A percentile compares a stretch with the other conserved stretches of the same genome.
Evolutionary conservation across 2,329 filamentous ascomycete species (phyloP).

Genomic region (Paraconiothyrium brasiliense): DNA sequence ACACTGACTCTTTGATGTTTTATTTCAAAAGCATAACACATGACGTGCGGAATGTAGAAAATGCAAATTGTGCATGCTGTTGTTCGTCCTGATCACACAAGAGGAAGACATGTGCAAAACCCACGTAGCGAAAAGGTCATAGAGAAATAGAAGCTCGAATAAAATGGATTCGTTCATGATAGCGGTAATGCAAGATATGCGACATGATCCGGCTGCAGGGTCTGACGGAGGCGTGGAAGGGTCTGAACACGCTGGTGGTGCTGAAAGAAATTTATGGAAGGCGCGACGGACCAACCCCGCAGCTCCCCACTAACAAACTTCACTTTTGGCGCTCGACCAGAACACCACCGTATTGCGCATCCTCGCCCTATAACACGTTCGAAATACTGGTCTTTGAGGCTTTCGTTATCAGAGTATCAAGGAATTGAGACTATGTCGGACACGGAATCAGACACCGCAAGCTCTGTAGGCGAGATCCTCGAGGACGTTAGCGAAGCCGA

Average conservation of each 20-base stretch:
- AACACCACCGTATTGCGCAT: constrained; percentile 21
- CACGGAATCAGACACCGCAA: constrained; percentile 41
- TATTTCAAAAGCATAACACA: no score
- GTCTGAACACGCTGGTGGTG: neutral
- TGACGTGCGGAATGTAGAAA: no score
- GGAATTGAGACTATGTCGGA: constrained; percentile 34
- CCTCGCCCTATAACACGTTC: neutral
- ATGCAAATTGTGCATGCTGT: no score
- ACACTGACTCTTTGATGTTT: no score
- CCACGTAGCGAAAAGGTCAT: no score
- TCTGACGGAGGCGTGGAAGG: neutral
- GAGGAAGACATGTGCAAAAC: no score
- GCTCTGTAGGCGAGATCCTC: constrained; percentile 46
- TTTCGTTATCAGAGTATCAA: neutral
- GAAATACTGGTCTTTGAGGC: neutral
- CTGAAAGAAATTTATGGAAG: constrained; percentile 23
- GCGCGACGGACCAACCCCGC: constrained; percentile 34
- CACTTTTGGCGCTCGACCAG: constrained; percentile 34
- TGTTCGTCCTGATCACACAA: no score
- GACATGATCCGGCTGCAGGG: neutral
- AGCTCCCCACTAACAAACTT: constrained; percentile 41
- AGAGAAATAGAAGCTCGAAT: no score
- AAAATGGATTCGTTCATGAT: no score
- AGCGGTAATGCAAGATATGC: neutral
- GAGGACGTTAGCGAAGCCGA: constrained; percentile 48